Conservation (phyloP, 306 rosid genomes). For the Gastrolobium villosum region DNA sequence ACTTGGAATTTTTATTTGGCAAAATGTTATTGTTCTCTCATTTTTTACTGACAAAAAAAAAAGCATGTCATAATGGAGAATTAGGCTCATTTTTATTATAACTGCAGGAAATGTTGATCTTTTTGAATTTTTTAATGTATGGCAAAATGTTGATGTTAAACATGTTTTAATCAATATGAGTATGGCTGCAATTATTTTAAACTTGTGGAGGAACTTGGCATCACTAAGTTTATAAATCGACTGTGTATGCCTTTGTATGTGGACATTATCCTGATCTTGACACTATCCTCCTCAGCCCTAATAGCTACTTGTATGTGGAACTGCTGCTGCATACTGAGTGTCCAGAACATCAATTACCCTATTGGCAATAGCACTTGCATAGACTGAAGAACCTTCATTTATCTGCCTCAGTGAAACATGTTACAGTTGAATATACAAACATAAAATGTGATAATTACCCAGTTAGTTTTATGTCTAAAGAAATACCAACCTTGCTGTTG, state of each 20-base stretch:
- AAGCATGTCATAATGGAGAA: background rate
- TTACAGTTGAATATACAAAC: constrained; percentile 20
- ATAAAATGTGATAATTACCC: background rate
- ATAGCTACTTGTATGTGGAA: constrained; percentile 50
- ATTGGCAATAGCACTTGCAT: constrained; percentile 80
- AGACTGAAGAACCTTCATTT: constrained; percentile 75
- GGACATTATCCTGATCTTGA: constrained; percentile 41
- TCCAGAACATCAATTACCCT: constrained; percentile 76
- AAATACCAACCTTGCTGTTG: constrained; percentile 81
- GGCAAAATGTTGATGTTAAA: background rate
- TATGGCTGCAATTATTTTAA: background rate
- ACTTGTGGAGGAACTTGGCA: background rate
- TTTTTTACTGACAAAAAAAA: background rate
- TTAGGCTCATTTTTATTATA: background rate
- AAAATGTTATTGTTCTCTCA: background rate
- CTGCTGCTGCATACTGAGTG: constrained; percentile 61
- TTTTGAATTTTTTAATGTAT: background rate
- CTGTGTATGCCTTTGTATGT: constrained; percentile 5
- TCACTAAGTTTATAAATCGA: background rate
- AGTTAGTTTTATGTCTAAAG: constrained; percentile 14
- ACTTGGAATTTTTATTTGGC: background rate
- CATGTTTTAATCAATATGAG: background rate
- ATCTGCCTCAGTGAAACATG: constrained; percentile 56
- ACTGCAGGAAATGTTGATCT: background rate
- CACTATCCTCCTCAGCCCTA: constrained; percentile 17